These are phyloP conservation scores for Ustilago hordei DNA, from an alignment of 1,284 basidiomycete species.

Conservation along the genomic window DNA sequence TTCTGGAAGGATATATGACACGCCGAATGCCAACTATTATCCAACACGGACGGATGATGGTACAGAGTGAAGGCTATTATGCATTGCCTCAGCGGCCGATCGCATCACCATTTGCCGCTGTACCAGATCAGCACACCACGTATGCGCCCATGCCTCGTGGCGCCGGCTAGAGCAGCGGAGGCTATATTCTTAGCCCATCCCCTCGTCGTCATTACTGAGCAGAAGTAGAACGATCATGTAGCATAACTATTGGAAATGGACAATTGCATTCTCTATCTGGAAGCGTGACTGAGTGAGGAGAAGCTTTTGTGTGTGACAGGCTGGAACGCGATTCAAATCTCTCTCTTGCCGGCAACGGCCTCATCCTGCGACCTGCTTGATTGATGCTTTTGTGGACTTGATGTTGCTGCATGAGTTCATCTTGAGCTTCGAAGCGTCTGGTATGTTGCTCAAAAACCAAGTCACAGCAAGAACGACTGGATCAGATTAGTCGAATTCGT, in stretches of 20 bases:
- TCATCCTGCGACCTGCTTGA: background rate
- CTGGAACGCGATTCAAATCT: no score
- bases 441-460: no score
- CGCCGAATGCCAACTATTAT: conserved; percentile 43
- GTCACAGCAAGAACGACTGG: no score
- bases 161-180: conserved; percentile 4
- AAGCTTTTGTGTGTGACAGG: background rate
- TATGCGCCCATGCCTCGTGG: conserved; percentile 2
- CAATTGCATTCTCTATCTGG: background rate
- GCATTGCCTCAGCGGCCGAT: background rate
- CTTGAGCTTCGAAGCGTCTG: background rate
- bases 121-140: background rate
- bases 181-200: conserved; percentile 11
- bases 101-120: conserved; percentile 3
- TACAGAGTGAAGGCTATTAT: conserved; percentile 13
- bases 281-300: background rate
- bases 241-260: background rate
- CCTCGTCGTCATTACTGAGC: conserved; percentile 9
- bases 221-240: background rate
- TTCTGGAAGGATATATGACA: conserved; percentile 38
- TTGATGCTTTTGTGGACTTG: background rate
- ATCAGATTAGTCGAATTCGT: background rate
- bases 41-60: conserved; percentile 29
- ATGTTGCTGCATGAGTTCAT: background rate
- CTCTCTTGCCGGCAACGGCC: background rate